phyloP scores from a whole-genome alignment of 768 basidiomycete genomes.

The Mycena alexandri region DNA sequence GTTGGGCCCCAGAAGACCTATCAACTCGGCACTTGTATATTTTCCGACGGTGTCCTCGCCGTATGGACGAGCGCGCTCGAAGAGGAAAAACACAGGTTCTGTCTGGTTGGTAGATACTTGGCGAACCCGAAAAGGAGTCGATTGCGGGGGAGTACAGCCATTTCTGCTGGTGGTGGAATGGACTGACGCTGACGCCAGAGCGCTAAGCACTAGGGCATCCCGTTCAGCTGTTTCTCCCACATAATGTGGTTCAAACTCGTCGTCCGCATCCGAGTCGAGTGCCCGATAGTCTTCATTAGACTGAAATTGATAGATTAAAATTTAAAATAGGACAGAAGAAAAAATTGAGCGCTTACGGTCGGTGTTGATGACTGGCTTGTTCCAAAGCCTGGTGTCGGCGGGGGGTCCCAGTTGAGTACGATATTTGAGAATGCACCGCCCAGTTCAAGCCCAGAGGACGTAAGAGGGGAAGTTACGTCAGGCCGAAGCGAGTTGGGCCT shows the following conservation, averaged over 20 bases:
- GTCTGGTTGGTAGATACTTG: slow-evolving; percentile 36
- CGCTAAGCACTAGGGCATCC: slow-evolving; percentile 33
- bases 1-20: slow-evolving; percentile 36
- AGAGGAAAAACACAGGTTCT: slow-evolving; percentile 38
- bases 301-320: slow-evolving; percentile 9
- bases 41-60: slow-evolving; percentile 37
- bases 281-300: slow-evolving; percentile 30
- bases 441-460: slow-evolving; percentile 35
- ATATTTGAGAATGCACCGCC: slow-evolving; percentile 37
- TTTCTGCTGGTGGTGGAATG: slow-evolving; percentile 29
- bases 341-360: slow-evolving; percentile 1
- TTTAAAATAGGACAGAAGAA: not conserved
- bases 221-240: slow-evolving; percentile 37
- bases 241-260: slow-evolving; percentile 38
- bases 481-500: slow-evolving; percentile 36
- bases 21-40: slow-evolving; percentile 37
- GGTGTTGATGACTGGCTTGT: slow-evolving; percentile 16
- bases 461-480: slow-evolving; percentile 37
- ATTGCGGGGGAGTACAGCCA: slow-evolving; percentile 33
- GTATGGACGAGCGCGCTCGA: slow-evolving; percentile 36
- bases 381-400: slow-evolving; percentile 12
- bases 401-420: slow-evolving; percentile 37
- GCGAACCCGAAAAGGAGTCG: slow-evolving; percentile 35
- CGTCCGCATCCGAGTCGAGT: slow-evolving; percentile 38
- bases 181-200: slow-evolving; percentile 33